A percentile compares a stretch with the other conserved stretches of the same genome.
phyloP scores from a whole-genome alignment of 2,329 filamentous ascomycete species.

The Alternaria arbusti region DNA sequence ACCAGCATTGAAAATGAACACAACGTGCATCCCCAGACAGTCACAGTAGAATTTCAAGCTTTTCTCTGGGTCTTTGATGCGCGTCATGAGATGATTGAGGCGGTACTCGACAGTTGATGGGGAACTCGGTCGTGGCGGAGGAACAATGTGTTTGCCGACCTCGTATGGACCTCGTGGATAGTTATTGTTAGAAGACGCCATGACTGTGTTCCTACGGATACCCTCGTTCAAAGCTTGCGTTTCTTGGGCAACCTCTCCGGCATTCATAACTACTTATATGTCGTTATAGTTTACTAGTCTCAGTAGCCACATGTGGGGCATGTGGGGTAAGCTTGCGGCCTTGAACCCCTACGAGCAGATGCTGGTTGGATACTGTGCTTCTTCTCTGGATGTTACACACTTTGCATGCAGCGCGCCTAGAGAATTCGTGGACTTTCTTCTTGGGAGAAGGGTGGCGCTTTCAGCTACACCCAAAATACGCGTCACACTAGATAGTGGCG shows the following conservation, averaged over 20 bases:
- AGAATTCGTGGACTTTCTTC: background rate
- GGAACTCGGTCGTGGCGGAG: slow-evolving; percentile 31
- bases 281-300: background rate
- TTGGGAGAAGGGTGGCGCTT: background rate
- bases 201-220: background rate
- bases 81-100: slow-evolving; percentile 45
- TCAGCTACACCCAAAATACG: background rate
- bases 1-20: slow-evolving; percentile 46
- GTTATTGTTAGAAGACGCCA: slow-evolving; percentile 26
- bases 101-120: slow-evolving; percentile 34
- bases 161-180: slow-evolving; percentile 26
- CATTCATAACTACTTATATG: background rate
- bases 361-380: background rate
- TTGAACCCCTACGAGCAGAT: background rate
- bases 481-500: background rate
- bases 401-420: background rate
- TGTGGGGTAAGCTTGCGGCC: slow-evolving; percentile 8
- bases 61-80: slow-evolving; percentile 37
- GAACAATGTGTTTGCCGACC: slow-evolving; percentile 30
- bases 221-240: background rate
- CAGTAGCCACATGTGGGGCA: slow-evolving; percentile 13
- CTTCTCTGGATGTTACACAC: background rate
- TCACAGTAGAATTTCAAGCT: slow-evolving; percentile 44
- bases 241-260: background rate
- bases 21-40: slow-evolving; percentile 40